Conservation (phyloP, 2,329 filamentous ascomycete genomes). For the Colletotrichum musicola region DNA sequence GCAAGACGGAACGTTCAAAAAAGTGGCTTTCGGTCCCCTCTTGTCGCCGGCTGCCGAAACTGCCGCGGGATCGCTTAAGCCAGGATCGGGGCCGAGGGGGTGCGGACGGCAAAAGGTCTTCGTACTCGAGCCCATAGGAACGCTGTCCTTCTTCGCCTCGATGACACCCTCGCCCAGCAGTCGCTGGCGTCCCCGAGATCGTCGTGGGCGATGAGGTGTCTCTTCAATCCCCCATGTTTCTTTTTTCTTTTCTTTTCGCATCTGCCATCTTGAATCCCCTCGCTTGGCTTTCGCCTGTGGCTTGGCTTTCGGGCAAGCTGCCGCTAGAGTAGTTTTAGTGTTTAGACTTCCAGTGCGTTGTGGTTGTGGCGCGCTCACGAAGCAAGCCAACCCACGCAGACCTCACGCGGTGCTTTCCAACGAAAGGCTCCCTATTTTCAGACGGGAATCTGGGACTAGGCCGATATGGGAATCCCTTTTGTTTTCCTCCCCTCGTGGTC, state of each 20-base stretch:
- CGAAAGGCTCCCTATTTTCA: not conserved
- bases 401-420: slow-evolving; percentile 5
- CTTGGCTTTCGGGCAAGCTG: slow-evolving; percentile 14
- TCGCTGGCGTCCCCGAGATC: no score
- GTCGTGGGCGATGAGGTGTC: not conserved
- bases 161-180: no score
- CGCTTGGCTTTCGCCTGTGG: not conserved
- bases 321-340: not conserved
- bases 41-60: slow-evolving; percentile 18
- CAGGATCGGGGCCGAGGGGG: slow-evolving; percentile 18
- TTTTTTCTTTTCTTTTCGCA: slow-evolving; percentile 1
- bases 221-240: not conserved
- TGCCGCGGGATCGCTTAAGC: slow-evolving; percentile 8
- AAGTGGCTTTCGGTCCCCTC: not conserved
- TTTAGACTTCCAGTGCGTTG: not conserved
- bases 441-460: slow-evolving; percentile 4
- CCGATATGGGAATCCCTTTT: slow-evolving; percentile 2
- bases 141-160: no score
- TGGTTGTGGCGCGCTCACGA: slow-evolving; percentile 14
- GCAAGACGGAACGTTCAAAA: slow-evolving; percentile 9
- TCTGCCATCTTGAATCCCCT: slow-evolving; percentile 1
- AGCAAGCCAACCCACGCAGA: slow-evolving; percentile 25
- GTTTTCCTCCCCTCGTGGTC: no score
- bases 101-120: slow-evolving; percentile 5
- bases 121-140: not conserved